Evolutionary conservation across 2,329 filamentous ascomycete genomes (phyloP), one percentile per base, ranked within the genome.

Genomic region (Balansia obtecta): DNA sequence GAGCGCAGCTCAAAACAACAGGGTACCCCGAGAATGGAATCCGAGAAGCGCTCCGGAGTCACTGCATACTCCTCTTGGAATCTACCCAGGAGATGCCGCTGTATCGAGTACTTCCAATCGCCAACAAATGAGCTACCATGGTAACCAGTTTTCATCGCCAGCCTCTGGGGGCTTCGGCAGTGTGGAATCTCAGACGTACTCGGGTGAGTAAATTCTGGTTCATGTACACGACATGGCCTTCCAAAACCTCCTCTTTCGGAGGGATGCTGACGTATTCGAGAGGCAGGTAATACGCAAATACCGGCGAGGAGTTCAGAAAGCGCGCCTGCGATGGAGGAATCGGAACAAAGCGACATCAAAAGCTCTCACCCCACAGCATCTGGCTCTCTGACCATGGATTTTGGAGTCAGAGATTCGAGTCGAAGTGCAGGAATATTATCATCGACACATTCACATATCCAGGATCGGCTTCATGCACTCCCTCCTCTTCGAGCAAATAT

Each of bases 151-250:
- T 57, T 54, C 43, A 11, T 30, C 54, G 16, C 11, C 53, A 16
- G 22, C 53, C 18, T 67, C 61, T 22, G 59, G 70, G 30, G 64
- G 68, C 47, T 68, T 68, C 52, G 61, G 71, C 9, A 67, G 69
- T 40, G 77, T 78, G 57, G 76, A 80, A 50, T 67, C 71, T 33
- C 68, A 67, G 58, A 67, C 70, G 20, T 81, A 77, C 62, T 70
- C 74, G 53, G 68, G 77, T 80, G 65, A 66, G 72, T 61, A 43
- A 2, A 27, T 9, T 42, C 15, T 13, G 16, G 8, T 22, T 33
- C 20, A 16, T n/a, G 15, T 32, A 44, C n/a, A 48, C 7, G 7
- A 6, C n/a, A 18, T 8, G 34, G 22, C 4, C 18, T 10, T 13
- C 2, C 20, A 22, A 12, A 20, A n/a, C 13, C 8, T 16, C 27